Base-by-base conservation (phyloP, 1,284 basidiomycete genomes). In the Leccinum variabile region DNA sequence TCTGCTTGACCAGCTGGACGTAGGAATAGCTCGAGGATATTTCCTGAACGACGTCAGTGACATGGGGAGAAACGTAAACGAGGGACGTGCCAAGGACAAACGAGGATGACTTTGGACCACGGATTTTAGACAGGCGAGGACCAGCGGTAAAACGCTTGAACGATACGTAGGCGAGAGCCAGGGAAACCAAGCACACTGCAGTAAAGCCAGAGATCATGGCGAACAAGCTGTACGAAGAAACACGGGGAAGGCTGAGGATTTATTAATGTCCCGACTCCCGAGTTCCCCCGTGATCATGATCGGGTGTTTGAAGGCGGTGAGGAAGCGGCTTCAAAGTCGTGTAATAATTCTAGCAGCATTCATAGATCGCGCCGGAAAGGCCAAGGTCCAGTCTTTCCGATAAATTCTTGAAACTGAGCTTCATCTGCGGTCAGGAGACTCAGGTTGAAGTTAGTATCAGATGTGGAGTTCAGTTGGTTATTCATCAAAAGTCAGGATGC, bases 91-190 rank as follows among this genome's bases (percentile, higher is more conserved):
- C 77, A n/a, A 77, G 61, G 32, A 73, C 10, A 54, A 75, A 77
- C 0, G 77, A 74, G 13, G 70, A 61, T 13, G 76, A 58, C 41
- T 65, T 66, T 7, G 77, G 76, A 1, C 76, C 76, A 18, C 66
- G 68, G 32, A 78, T 63, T 25, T 67, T 64, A 25, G 68, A 53
- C 44, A 78, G 30, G 16, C 70, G 66, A 2, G 68, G 56, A 8
- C 61, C 61, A 55, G 58, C 18, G 11, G 2, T 62, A 44, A 63
- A 56, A 16, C 33, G 56, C 7, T 61, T 60, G 18, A 67, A 60
- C 6, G 69, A 11, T 11, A 14, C 46, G 59, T 67, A 75, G 7
- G 18, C 0, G 44, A 46, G 44, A 16, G 46, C 11, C 7, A 71
- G 39, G 16, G 57, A 63, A 33, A 37, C 33, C 41, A 68, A 14